A percentile compares a stretch with the other conserved stretches of the same genome.
These are phyloP conservation scores for Rhododendron henanense DNA, from an alignment of 148 eudicot genomes.

Conservation along the genomic window DNA sequence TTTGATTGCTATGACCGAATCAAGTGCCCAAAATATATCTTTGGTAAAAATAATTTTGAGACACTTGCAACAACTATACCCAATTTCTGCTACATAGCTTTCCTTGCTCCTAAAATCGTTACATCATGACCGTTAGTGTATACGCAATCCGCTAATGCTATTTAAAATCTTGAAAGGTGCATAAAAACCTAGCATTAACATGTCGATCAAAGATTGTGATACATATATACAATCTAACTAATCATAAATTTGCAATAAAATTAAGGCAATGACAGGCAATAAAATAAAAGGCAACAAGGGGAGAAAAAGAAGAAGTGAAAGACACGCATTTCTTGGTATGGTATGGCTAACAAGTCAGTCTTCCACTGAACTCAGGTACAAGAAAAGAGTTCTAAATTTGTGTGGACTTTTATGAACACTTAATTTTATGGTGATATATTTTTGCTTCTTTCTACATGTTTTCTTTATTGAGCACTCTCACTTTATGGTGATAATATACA, in stretches of 20 bases:
- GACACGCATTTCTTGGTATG: not conserved
- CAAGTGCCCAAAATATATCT: not conserved
- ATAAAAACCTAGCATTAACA: too few relatives aligned
- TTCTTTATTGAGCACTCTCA: not conserved
- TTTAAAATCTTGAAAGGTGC: not conserved
- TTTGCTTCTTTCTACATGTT: not conserved
- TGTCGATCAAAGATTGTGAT: not conserved
- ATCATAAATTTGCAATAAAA: not conserved
- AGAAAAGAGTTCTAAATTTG: not conserved
- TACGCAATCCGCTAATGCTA: not conserved
- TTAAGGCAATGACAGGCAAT: not conserved
- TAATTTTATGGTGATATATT: not conserved
- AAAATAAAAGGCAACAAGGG: not conserved
- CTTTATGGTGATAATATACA: not conserved
- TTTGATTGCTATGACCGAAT: not conserved
- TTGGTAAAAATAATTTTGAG: not conserved
- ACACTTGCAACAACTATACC: not conserved
- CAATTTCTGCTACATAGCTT: not conserved
- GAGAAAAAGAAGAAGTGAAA: not conserved
- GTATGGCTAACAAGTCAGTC: not conserved
- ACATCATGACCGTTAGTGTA: not conserved
- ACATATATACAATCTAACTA: not conserved
- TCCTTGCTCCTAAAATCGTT: not conserved
- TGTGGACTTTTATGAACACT: not conserved
- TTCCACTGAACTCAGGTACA: slow-evolving; percentile 9